Conservation (phyloP, 1,284 basidiomycete genomes). For the Xerocomus amazonicus region DNA sequence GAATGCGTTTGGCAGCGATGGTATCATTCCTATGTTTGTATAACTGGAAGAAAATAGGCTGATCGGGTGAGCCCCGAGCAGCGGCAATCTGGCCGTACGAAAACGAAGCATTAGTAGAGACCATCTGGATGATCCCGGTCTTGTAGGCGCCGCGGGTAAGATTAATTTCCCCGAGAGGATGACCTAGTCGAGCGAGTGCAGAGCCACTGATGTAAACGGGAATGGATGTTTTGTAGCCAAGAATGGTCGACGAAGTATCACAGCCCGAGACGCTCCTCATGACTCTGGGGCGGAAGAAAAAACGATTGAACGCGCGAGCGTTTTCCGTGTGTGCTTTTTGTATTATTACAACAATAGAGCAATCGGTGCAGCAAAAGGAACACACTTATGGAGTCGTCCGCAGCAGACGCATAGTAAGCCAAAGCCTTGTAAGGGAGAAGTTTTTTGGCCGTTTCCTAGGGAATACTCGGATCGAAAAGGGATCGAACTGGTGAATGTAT, state of each 20-base stretch:
- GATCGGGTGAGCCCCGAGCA: slow-evolving; percentile 51
- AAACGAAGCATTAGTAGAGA: slow-evolving; percentile 84
- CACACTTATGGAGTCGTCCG: slow-evolving; percentile 80
- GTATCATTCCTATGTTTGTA: slow-evolving; percentile 80
- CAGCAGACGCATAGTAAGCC: slow-evolving; percentile 80
- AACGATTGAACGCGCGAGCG: slow-evolving; percentile 68
- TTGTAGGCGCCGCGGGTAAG: slow-evolving; percentile 74
- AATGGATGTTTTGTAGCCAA: slow-evolving; percentile 70
- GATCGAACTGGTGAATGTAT: neutral
- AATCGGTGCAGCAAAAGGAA: slow-evolving; percentile 14
- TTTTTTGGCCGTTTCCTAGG: slow-evolving; percentile 57
- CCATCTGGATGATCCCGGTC: slow-evolving; percentile 81
- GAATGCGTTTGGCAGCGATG: slow-evolving; percentile 69
- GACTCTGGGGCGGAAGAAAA: slow-evolving; percentile 82
- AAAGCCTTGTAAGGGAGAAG: slow-evolving; percentile 69
- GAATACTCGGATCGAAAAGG: neutral
- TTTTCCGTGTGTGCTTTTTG: slow-evolving; percentile 61
- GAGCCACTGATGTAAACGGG: slow-evolving; percentile 85
- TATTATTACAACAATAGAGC: slow-evolving; percentile 4
- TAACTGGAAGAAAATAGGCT: slow-evolving; percentile 81
- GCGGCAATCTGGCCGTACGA: slow-evolving; percentile 70
- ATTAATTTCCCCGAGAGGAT: slow-evolving; percentile 83
- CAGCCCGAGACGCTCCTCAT: slow-evolving; percentile 67
- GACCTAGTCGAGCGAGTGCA: slow-evolving; percentile 87
- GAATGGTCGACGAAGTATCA: slow-evolving; percentile 73